Conservation (phyloP, 805 yeast genomes). For the Pichia nakasei region DNA sequence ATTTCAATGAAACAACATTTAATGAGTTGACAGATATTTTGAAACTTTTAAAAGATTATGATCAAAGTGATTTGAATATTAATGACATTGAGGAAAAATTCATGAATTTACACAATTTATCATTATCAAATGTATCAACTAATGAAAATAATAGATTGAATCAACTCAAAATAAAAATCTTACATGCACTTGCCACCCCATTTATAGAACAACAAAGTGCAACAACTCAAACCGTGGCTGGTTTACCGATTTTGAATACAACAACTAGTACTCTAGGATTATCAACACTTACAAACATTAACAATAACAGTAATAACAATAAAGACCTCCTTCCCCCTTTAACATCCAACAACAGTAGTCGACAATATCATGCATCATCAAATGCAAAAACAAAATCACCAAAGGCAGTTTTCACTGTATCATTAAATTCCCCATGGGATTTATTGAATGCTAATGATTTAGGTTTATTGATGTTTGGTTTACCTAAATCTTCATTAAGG, state of each 20-base stretch:
- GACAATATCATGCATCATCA: constrained; percentile 49
- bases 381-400: constrained; percentile 64
- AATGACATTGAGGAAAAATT: constrained; percentile 29
- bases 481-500: constrained; percentile 53
- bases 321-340: too few species aligned
- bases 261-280: constrained; percentile 22
- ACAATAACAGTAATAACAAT: neutral
- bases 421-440: constrained; percentile 64
- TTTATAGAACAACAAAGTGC: constrained; percentile 37
- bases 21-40: constrained; percentile 5
- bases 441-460: constrained; percentile 82
- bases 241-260: constrained; percentile 18
- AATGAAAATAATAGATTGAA: constrained; percentile 30
- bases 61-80: constrained; percentile 9
- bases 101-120: constrained; percentile 47
- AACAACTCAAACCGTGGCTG: constrained; percentile 14
- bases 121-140: constrained; percentile 34
- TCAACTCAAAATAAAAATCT: constrained; percentile 35
- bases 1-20: neutral
- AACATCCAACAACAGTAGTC: constrained; percentile 11
- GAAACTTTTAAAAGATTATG: constrained; percentile 1
- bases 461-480: constrained; percentile 82
- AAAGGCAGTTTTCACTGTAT: constrained; percentile 81
- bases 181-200: constrained; percentile 63
- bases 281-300: constrained; percentile 1